Base-by-base conservation (phyloP, 129 eudicot genomes). In the Logfia minima region DNA sequence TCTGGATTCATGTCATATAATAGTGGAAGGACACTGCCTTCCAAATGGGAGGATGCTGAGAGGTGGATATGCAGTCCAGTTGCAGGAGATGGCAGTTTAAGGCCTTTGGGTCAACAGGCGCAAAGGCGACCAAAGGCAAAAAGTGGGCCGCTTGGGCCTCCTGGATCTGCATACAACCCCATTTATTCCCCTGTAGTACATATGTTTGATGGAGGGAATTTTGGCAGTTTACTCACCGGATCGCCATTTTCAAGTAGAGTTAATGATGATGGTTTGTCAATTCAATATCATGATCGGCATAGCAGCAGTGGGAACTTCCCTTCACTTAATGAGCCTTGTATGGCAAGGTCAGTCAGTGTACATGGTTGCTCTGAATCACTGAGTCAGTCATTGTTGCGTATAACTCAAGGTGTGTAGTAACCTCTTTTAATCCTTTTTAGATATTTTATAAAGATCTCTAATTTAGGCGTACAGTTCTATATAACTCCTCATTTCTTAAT, bases 41-140 rank as follows among this genome's bases (percentile, higher is more conserved):
- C 98, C 17, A 93, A 93, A 80, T 93, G 98, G 98, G 98, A 93
- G 72, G 98, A 93, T 83, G 98, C 98, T 1, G 98, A 93, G 84
- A 84, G 98, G 85, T 90, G 98, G 98, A 93, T 93, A 70, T 85
- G 84, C 8, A 93, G 98, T 82, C 98, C 98, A 4, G 81, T 91
- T 61, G 79, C 79, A 8, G 92, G 95, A 18, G 97, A 90, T 64
- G 79, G 87, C 26, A 35, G 52, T 23, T 64, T 78, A 66, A 79
- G 80, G 75, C 83, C 81, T 67, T 78, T 86, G 16, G 61, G 67
- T 37, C 96, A 89, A 74, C 90, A 88, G 84, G 85, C 79, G 8
- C 90, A 88, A 74, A 86, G 91, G 74, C 75, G 87, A 70, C 90
- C 85, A 21, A 90, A 93, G 75, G 86, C 97, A 22, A 93, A 93